Conservation (phyloP, 306 rosid genomes). For the Pterocarpus macrocarpus region DNA sequence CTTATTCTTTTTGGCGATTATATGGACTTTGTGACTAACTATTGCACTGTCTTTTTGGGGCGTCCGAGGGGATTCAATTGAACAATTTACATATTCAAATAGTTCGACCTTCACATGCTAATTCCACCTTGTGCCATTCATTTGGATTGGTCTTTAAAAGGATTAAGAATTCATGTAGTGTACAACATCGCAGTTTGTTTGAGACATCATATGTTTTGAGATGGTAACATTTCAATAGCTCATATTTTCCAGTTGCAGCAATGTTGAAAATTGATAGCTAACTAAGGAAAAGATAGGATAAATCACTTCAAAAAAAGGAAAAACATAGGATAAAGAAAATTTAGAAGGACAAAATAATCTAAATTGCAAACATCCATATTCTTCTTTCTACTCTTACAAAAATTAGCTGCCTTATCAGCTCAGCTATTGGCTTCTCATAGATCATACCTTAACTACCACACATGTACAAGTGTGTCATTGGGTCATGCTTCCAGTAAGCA, state of each 20-base stretch:
- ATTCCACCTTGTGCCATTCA: too few species aligned
- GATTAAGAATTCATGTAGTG: background rate
- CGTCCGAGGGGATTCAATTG: too few species aligned
- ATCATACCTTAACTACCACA: conserved; percentile 34
- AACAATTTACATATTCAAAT: too few species aligned
- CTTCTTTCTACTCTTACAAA: conserved; percentile 22
- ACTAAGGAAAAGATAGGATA: background rate
- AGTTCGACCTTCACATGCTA: too few species aligned
- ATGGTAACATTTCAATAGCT: background rate
- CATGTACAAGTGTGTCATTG: conserved; percentile 13
- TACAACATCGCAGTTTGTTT: background rate
- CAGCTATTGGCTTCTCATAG: conserved; percentile 24
- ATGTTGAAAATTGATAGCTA: conserved; percentile 11
- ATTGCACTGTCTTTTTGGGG: too few species aligned
- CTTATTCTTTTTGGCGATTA: too few species aligned
- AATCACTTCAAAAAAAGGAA: background rate
- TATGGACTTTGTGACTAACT: too few species aligned
- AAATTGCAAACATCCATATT: background rate
- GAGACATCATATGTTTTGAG: background rate
- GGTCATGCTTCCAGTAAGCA: conserved; percentile 8
- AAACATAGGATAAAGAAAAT: conserved; percentile 21
- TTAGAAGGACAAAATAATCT: background rate
- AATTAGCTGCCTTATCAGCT: conserved; percentile 3
- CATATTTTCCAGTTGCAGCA: background rate
- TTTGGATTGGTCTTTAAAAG: background rate